Evolutionary conservation across 805 yeast genomes (phyloP), one percentile per base, ranked within the genome.

Genomic region (Sugiyamaella valdiviana): DNA sequence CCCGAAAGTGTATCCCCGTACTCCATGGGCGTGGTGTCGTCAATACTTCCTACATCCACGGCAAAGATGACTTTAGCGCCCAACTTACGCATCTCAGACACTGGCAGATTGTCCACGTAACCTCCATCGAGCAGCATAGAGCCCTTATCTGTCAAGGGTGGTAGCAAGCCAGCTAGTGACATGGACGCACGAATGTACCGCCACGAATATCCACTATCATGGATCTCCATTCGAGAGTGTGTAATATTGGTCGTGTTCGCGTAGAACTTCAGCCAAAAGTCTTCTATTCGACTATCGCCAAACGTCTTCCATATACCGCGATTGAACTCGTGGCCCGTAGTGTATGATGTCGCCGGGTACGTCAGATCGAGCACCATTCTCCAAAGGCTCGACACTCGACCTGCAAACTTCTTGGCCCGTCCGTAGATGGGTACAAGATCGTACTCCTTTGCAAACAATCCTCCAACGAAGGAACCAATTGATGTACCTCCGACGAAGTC

Each of bases 251-350:
- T 91, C 1, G 98, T 87, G 62, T 93, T 91, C 60, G 93, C 82
- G 62, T 79, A 91, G 63, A 78, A 91, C 52, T 77, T 81, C 51
- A 91, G 75, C 99, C 99, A 91, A 64, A 91, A 91, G 63, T 91
- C 99, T 63, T 91, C 99, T 55, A 91, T 88, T 59, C 96, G 82
- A 12, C 82, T 77, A 54, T 87, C 91, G 0, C 98, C 97, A 69
- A 91, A 85, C 0, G 87, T 79, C 64, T 93, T 91, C 96, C 97
- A 93, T n/a, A 91, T 79, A 44, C 99, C 98, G 56, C 98, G 74
- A 65, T 91, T 91, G 66, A 91, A 91, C 64, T 89, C 98, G 65
- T 93, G 96, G 0, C 99, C 99, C 1, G 99, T 93, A 9, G 95
- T 85, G 62, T 95, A 91, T 0, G 97, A 84, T 0, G 96, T 89